Conservation (phyloP, 176 grass and related monocot species). For the Aegilops longissima region DNA sequence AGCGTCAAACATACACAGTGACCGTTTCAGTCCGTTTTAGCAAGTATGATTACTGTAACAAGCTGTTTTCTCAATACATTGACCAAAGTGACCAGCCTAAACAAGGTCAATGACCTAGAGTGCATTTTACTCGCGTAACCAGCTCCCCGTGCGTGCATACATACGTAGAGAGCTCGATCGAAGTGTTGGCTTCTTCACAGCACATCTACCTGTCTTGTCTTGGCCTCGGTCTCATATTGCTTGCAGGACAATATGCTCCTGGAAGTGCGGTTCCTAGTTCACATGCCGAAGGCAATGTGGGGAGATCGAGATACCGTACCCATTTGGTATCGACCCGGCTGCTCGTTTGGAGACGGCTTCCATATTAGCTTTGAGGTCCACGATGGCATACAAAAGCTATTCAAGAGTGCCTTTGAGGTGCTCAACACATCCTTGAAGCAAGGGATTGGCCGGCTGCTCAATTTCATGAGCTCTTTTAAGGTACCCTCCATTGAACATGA, state of each 20-base stretch:
- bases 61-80: no score
- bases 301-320: slow-evolving; percentile 20
- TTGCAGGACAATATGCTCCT: background rate
- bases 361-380: no score
- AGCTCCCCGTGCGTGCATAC: background rate
- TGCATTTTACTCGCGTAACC: no score
- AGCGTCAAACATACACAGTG: no score
- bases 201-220: background rate
- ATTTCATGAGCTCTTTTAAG: no score
- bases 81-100: no score
- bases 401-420: background rate
- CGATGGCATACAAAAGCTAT: background rate
- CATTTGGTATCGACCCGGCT: slow-evolving; percentile 47
- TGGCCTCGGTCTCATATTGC: background rate
- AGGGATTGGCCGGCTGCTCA: background rate
- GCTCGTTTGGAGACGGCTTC: background rate
- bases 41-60: no score
- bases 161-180: background rate
- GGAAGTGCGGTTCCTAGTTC: background rate
- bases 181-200: background rate
- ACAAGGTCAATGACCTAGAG: no score
- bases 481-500: no score
- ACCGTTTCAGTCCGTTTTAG: no score
- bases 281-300: slow-evolving; percentile 33
- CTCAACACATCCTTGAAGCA: background rate